Evolutionary conservation across 2,329 filamentous ascomycete genomes (phyloP).

Genomic region (Dothiorella sarmentorum): DNA sequence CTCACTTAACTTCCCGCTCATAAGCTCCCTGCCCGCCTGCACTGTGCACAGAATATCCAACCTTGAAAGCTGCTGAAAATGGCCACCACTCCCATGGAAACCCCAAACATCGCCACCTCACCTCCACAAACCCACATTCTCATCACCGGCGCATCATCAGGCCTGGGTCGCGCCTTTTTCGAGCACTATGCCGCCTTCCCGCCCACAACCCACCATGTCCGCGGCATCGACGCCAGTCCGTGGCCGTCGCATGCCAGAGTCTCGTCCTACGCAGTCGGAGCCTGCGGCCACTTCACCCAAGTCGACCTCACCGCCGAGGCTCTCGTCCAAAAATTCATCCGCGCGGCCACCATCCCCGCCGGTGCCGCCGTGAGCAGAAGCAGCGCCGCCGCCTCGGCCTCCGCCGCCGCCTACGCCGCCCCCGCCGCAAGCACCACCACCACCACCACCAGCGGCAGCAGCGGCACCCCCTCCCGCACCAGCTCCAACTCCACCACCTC

Average conservation of each 20-base stretch:
- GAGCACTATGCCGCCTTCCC: slow-evolving; percentile 9
- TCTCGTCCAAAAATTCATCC: background rate
- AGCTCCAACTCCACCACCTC: background rate
- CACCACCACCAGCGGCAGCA: background rate
- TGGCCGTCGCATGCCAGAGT: background rate
- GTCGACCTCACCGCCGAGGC: slow-evolving; percentile 11
- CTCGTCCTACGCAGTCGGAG: background rate
- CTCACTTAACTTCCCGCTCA: no score
- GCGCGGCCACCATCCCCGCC: background rate
- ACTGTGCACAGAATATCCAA: background rate
- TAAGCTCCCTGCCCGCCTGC: background rate
- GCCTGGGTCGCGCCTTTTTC: slow-evolving; percentile 37
- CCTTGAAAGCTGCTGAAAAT: background rate
- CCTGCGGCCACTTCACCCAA: slow-evolving; percentile 1
- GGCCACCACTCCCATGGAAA: background rate
- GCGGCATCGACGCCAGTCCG: slow-evolving; percentile 5
- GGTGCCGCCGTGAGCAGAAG: background rate
- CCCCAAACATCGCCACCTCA: slow-evolving; percentile 20
- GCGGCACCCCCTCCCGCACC: background rate
- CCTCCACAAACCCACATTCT: slow-evolving; percentile 24
- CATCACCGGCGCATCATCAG: slow-evolving; percentile 38
- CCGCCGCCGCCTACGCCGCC: no score
- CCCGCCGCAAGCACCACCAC: background rate
- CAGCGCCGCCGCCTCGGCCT: no score
- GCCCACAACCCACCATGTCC: background rate